A percentile compares a stretch with the other conserved stretches of the same genome.
phyloP scores from a whole-genome alignment of 176 grass and related monocot species.

The Rhipidocladum racemiflorum region DNA sequence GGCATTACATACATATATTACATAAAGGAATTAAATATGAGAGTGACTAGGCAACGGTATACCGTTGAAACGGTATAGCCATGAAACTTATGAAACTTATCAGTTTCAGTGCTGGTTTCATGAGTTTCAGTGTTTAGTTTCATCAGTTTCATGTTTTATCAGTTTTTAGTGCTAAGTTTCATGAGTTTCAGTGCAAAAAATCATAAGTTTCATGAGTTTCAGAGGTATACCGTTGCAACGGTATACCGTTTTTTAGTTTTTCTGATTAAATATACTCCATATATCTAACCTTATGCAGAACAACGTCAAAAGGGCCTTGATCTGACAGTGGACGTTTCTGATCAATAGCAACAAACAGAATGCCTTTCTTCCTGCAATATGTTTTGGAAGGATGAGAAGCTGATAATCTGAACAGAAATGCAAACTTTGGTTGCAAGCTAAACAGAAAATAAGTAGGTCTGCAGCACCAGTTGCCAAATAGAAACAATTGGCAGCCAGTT shows the following conservation, averaged over 20 bases:
- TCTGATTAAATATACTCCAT: neutral
- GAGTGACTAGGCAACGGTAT: no score
- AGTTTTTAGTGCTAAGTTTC: no score
- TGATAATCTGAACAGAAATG: neutral
- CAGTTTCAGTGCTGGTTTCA: no score
- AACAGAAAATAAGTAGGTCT: neutral
- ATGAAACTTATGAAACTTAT: no score
- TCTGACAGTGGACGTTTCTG: constrained; percentile 60
- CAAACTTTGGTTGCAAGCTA: neutral
- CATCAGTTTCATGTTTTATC: no score
- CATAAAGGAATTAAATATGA: neutral
- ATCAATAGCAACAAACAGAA: constrained; percentile 91
- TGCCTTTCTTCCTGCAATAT: constrained; percentile 81
- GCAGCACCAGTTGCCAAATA: neutral
- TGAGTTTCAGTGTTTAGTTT: no score
- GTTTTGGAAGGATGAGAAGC: constrained; percentile 33
- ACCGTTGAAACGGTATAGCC: no score
- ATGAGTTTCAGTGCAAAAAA: no score
- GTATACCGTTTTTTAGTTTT: no score
- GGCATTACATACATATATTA: neutral
- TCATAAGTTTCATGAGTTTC: no score
- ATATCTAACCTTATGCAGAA: constrained; percentile 87
- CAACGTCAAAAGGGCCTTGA: constrained; percentile 96
- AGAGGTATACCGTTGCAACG: no score
- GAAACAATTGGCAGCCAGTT: neutral